Conservation (phyloP, 805 yeast genomes). For the Torulaspora microellipsoides region DNA sequence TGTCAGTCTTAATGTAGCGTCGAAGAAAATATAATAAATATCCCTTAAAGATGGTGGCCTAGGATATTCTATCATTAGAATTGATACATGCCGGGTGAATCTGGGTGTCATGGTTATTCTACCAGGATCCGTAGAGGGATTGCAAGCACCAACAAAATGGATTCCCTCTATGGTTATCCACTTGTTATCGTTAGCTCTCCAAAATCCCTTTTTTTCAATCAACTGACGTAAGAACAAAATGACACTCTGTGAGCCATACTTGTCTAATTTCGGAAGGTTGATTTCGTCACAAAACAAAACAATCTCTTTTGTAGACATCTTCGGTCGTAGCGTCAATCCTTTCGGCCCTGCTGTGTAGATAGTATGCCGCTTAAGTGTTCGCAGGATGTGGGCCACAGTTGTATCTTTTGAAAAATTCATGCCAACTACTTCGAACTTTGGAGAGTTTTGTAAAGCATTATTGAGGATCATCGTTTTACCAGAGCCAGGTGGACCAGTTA, state of each 20-base stretch:
- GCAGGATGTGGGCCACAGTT: constrained; percentile 53
- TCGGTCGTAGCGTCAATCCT: constrained; percentile 57
- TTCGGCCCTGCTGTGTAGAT: constrained; percentile 47
- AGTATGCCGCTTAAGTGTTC: constrained; percentile 70
- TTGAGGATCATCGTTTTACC: constrained; percentile 92
- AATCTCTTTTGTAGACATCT: constrained; percentile 58
- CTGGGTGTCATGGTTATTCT: constrained; percentile 54
- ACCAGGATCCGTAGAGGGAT: constrained; percentile 81
- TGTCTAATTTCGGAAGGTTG: constrained; percentile 70
- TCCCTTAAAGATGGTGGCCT: constrained; percentile 53
- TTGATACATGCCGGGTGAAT: constrained; percentile 60
- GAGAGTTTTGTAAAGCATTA: constrained; percentile 56
- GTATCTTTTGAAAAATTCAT: constrained; percentile 84
- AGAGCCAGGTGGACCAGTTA: constrained; percentile 97
- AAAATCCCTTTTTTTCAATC: constrained; percentile 70
- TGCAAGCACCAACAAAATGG: constrained; percentile 93
- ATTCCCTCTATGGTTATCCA: constrained; percentile 67
- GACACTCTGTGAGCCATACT: constrained; percentile 67
- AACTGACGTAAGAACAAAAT: constrained; percentile 71
- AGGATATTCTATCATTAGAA: constrained; percentile 79
- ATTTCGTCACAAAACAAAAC: constrained; percentile 91
- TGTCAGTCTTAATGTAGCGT: constrained; percentile 52
- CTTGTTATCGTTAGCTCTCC: constrained; percentile 52
- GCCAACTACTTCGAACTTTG: constrained; percentile 55
- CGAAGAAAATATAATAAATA: constrained; percentile 59